Evolutionary conservation across 2,329 filamentous ascomycete genomes (phyloP).

Genomic region (Curvularia sp.): DNA sequence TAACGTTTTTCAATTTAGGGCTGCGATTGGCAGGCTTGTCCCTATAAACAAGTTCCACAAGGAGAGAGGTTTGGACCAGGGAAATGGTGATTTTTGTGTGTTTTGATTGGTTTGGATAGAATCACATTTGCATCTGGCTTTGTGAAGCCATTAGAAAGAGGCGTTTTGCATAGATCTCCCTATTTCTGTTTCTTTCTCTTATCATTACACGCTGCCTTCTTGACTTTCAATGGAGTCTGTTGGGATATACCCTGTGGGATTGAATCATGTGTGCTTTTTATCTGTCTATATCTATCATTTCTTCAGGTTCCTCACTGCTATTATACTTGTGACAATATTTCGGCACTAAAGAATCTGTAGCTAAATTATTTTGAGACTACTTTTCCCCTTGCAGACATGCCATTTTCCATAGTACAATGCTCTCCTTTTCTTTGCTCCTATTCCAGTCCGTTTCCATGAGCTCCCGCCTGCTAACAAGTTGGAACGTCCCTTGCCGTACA

Average conservation of each 20-base stretch:
- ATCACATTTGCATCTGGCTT: background rate
- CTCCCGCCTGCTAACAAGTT: too few species aligned
- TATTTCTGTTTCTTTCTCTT: background rate
- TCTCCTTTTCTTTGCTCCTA: too few species aligned
- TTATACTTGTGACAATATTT: too few species aligned
- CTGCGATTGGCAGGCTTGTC: constrained; percentile 83
- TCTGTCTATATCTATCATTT: too few species aligned
- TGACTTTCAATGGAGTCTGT: background rate
- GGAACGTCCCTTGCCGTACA: too few species aligned
- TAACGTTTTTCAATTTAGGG: constrained; percentile 54
- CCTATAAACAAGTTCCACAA: constrained; percentile 66
- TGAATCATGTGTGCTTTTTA: background rate
- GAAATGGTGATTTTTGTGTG: constrained; percentile 29
- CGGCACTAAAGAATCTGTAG: too few species aligned
- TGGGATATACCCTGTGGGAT: background rate
- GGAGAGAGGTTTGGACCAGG: constrained; percentile 47
- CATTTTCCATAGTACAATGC: too few species aligned
- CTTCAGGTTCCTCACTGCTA: too few species aligned
- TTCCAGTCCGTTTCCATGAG: too few species aligned
- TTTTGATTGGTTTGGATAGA: background rate
- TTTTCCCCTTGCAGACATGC: too few species aligned
- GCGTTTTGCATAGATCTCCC: background rate
- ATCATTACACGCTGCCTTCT: background rate
- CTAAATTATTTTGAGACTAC: too few species aligned
- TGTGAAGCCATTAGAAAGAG: background rate